Base-by-base conservation (phyloP, 164 flowering plant genomes). In the Magnolia kwangsiensis region DNA sequence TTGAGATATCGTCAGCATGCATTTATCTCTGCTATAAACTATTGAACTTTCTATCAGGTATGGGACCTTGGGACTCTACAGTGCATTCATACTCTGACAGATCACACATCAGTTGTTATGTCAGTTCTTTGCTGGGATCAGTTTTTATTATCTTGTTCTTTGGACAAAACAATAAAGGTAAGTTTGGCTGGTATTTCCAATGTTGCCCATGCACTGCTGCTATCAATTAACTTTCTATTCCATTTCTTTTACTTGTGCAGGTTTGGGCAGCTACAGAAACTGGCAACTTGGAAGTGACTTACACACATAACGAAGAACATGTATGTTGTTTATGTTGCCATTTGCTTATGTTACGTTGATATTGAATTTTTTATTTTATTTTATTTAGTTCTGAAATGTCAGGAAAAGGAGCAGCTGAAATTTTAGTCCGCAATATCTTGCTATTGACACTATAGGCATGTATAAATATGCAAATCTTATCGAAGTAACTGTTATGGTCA, bases 61-160 rank as follows among this genome's bases (percentile, higher is more conserved):
- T 96, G 99, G 98, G 89, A 85, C 75, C 93, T 96, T 70, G 96
- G 89, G 67, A 90, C 86, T 21, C 80, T 96, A 82, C 93, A 91
- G 78, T 96, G 98, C 69, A 61, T 92, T 59, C 97, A 96, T 77
- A 91, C 90, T 63, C 78, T 96, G 72, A 83, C 87, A 10, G 93
- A 90, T 7, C 99, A 94, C 76, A 87, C 87, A 11, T 82, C 90
- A 50, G 98, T 89, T 73, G 99, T 96, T 50, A 96, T 89, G 97
- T 94, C 97, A 72, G 87, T 96, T 80, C 87, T 96, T 55, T 96
- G 97, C 79, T 94, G 99, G 98, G 97, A 96, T 50, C 94, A 92
- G 72, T 94, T 90, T 77, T 90, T 96, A 65, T 75, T 96, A 61
- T 91, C 98, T 27, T 87, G 93, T 81, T 94, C 99, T 9, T 80